Evolutionary conservation across 2,329 filamentous ascomycete genomes (phyloP).

Genomic region (Penicillium sumatraense): DNA sequence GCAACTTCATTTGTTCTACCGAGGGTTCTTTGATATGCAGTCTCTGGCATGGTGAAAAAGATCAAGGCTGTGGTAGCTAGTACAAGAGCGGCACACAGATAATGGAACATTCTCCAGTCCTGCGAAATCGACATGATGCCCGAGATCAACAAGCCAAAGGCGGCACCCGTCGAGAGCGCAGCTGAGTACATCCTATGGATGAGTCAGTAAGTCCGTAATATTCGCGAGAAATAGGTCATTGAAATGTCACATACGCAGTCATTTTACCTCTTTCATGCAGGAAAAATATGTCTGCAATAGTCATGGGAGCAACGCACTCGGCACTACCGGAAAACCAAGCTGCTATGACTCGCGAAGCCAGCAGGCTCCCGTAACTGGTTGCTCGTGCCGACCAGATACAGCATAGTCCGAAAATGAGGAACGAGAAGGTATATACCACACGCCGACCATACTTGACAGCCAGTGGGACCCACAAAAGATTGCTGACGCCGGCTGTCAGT

Average conservation of each 20-base stretch:
- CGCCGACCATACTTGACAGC: conserved; percentile 43
- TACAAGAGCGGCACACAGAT: conserved; percentile 52
- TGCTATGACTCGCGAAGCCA: conserved; percentile 28
- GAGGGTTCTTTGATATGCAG: conserved; percentile 41
- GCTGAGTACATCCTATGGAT: conserved; percentile 3
- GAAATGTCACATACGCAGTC: background rate
- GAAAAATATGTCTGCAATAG: conserved; percentile 51
- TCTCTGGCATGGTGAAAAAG: conserved; percentile 62
- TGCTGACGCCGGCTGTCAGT: conserved; percentile 53
- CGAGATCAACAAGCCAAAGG: conserved; percentile 36
- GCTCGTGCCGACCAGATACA: conserved; percentile 42
- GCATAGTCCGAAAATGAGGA: conserved; percentile 37
- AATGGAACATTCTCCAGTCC: conserved; percentile 37
- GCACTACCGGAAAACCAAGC: conserved; percentile 58
- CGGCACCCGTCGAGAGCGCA: conserved; percentile 31
- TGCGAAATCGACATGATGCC: conserved; percentile 41
- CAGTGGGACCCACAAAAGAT: conserved; percentile 44
- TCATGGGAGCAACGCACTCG: conserved; percentile 54
- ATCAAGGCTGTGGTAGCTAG: conserved; percentile 54
- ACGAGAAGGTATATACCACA: conserved; percentile 27
- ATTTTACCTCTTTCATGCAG: conserved; percentile 14
- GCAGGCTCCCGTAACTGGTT: conserved; percentile 33
- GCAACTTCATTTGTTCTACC: background rate
- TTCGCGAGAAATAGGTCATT: background rate
- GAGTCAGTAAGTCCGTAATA: background rate